phyloP scores from a whole-genome alignment of 305 asterid species.

The Fraxinus dipetala region DNA sequence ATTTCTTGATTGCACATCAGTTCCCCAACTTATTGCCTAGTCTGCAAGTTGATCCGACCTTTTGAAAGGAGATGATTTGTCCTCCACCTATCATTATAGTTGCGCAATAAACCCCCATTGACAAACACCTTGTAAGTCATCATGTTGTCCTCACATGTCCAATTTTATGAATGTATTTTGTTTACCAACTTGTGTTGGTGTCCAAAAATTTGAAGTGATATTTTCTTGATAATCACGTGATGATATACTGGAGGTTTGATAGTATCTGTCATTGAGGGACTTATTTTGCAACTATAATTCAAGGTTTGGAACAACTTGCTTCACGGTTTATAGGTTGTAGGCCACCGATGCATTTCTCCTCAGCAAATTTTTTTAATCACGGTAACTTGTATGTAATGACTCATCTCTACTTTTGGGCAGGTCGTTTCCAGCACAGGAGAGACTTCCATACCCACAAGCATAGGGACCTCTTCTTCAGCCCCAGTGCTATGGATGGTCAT shows the following conservation, averaged over 20 bases:
- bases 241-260: neutral
- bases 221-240: neutral
- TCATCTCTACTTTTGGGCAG: constrained; percentile 26
- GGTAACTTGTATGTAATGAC: neutral
- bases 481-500: constrained; percentile 79
- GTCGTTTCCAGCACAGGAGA: constrained; percentile 57
- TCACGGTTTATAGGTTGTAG: neutral
- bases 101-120: neutral
- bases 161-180: neutral
- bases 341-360: neutral
- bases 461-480: constrained; percentile 40
- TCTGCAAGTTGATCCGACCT: neutral
- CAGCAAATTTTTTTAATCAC: neutral
- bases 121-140: neutral
- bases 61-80: neutral
- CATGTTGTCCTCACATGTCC: neutral
- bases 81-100: neutral
- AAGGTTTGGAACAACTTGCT: neutral
- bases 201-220: neutral
- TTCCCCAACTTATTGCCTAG: neutral
- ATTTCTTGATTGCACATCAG: neutral
- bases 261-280: neutral
- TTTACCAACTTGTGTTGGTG: neutral
- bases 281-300: neutral
- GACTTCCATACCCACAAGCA: constrained; percentile 67